Evolutionary conservation across 441 rosid species (phyloP).

Genomic region (Breynia disticha): DNA sequence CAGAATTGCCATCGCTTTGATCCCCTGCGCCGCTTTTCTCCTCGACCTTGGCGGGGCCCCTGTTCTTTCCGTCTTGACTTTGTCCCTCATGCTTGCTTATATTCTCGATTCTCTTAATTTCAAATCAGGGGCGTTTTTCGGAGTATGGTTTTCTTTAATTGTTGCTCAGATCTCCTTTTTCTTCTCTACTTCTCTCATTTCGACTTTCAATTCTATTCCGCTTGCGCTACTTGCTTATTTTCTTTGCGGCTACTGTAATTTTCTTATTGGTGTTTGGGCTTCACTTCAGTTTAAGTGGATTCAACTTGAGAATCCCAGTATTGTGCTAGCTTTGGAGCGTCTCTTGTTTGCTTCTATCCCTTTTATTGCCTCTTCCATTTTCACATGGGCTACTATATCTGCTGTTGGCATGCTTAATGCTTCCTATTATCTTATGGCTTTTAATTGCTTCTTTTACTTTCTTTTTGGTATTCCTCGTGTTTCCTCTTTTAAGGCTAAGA

Average conservation of each 20-base stretch:
- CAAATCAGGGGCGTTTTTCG: constrained; percentile 69
- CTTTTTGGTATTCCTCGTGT: constrained; percentile 66
- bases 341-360: constrained; percentile 84
- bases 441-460: constrained; percentile 88
- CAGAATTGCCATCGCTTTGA: constrained; percentile 65
- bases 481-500: constrained; percentile 77
- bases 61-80: constrained; percentile 57
- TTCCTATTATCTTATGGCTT: constrained; percentile 56
- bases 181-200: constrained; percentile 55
- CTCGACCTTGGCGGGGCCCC: constrained; percentile 91
- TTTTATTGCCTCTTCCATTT: constrained; percentile 59
- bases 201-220: constrained; percentile 49
- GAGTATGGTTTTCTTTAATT: constrained; percentile 70
- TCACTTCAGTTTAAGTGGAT: constrained; percentile 97
- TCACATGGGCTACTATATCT: constrained; percentile 92
- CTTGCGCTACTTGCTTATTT: constrained; percentile 57
- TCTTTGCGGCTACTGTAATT: constrained; percentile 65
- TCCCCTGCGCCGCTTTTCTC: constrained; percentile 77
- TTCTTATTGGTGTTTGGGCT: constrained; percentile 77
- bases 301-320: constrained; percentile 73
- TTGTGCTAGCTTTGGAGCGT: constrained; percentile 83
- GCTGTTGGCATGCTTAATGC: constrained; percentile 81
- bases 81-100: constrained; percentile 82
- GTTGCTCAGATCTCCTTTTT: constrained; percentile 86
- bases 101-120: constrained; percentile 78